Conservation (phyloP, 1,139 yeast species). For the Protomyces arabidopsidicola region DNA sequence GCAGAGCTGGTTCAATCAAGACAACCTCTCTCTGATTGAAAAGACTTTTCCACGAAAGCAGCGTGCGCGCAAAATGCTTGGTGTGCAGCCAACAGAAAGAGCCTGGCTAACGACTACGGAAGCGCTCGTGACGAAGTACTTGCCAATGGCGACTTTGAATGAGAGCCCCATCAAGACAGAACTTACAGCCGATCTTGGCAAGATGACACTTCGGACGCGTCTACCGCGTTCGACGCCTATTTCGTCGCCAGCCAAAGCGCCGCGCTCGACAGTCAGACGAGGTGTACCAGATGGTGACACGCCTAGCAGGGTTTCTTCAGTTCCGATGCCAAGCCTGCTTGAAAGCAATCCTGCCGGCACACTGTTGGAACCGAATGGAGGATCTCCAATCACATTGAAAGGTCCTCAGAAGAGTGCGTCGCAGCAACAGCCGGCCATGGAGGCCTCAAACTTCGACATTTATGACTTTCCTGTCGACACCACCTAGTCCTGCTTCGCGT, state of each 20-base stretch:
- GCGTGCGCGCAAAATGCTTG: background rate
- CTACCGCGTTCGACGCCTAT: constrained; percentile 9
- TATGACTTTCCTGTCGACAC: background rate
- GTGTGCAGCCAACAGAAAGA: background rate
- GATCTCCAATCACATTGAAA: too few relatives aligned
- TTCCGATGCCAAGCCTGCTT: background rate
- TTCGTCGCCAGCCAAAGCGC: background rate
- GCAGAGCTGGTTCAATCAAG: constrained; percentile 1
- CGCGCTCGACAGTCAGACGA: background rate
- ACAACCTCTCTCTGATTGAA: background rate
- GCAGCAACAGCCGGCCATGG: background rate
- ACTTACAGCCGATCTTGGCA: constrained; percentile 1
- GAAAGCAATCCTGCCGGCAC: background rate
- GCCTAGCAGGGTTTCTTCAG: background rate
- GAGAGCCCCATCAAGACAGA: background rate
- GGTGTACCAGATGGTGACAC: background rate
- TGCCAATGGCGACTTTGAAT: background rate
- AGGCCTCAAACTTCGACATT: background rate
- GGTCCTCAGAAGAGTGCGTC: background rate
- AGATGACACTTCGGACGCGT: constrained; percentile 27
- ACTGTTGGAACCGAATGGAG: too few relatives aligned
- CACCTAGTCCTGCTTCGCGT: background rate
- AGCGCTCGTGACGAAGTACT: background rate
- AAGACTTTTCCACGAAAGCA: constrained; percentile 8
- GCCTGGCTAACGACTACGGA: constrained; percentile 7